These are phyloP conservation scores for Chara braunii DNA, from an alignment of 139 green algal species.

Conservation along the genomic window DNA sequence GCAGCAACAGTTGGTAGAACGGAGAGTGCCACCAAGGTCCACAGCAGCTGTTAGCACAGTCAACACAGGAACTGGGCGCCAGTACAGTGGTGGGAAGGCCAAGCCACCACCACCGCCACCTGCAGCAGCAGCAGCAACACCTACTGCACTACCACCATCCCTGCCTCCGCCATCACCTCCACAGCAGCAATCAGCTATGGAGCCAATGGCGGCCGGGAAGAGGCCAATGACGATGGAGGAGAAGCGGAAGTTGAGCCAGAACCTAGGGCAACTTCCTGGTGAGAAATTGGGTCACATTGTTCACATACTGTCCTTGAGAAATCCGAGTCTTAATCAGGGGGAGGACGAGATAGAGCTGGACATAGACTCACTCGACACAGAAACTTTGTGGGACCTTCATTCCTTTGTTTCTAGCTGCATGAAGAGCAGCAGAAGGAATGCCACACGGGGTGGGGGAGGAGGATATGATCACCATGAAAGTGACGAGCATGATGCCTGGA, in stretches of 20 bases:
- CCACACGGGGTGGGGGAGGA: no score
- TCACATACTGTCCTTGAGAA: constrained; percentile 50
- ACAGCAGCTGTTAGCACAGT: no score
- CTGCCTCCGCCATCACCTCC: no score
- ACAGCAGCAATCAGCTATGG: no score
- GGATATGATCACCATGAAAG: no score
- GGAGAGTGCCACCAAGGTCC: constrained; percentile 1
- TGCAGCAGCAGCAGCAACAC: no score
- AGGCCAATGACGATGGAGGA: constrained; percentile 61
- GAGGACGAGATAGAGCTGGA: constrained; percentile 63
- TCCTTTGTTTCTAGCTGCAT: constrained; percentile 46
- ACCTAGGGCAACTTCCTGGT: constrained; percentile 54
- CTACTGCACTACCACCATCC: no score
- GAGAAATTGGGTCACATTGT: constrained; percentile 56
- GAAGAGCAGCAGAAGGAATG: constrained; percentile 46
- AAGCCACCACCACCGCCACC: no score
- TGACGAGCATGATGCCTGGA: no score
- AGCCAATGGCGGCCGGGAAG: constrained; percentile 13
- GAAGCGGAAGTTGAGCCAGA: constrained; percentile 59
- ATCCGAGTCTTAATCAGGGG: constrained; percentile 17
- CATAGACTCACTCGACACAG: constrained; percentile 52
- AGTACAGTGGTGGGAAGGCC: no score
- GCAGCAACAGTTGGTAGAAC: neutral
- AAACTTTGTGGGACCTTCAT: constrained; percentile 56
- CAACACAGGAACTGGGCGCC: no score